Conservation (phyloP, 2,329 filamentous ascomycete genomes). For the Penicillium sp. region DNA sequence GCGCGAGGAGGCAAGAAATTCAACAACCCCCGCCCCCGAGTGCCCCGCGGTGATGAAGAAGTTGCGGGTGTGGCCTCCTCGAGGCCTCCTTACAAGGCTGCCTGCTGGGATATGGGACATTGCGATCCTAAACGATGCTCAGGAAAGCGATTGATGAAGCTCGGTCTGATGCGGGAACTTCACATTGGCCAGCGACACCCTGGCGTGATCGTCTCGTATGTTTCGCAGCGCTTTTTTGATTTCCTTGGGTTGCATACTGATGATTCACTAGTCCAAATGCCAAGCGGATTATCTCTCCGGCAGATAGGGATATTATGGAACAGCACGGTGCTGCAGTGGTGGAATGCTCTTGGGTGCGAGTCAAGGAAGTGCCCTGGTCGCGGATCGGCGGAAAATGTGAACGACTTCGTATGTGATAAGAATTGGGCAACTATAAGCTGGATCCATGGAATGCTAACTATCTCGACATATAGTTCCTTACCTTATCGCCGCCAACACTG, state of each 20-base stretch:
- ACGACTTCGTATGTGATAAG: slow-evolving; percentile 56
- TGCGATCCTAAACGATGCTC: slow-evolving; percentile 97
- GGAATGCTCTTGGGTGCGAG: slow-evolving; percentile 94
- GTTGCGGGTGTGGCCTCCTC: slow-evolving; percentile 31
- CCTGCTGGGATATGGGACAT: slow-evolving; percentile 96
- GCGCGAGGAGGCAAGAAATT: slow-evolving; percentile 71
- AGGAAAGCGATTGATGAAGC: slow-evolving; percentile 87
- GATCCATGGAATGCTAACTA: not conserved
- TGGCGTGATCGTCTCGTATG: slow-evolving; percentile 81
- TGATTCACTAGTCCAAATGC: slow-evolving; percentile 66
- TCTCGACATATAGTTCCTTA: slow-evolving; percentile 64
- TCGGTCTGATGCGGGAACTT: slow-evolving; percentile 90
- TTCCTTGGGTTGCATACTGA: not conserved
- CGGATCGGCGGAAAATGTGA: slow-evolving; percentile 93
- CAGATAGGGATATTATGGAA: slow-evolving; percentile 77
- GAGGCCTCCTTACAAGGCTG: slow-evolving; percentile 72
- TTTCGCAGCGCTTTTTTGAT: not conserved
- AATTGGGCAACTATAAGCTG: not conserved
- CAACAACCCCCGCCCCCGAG: slow-evolving; percentile 56
- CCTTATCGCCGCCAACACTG: slow-evolving; percentile 90
- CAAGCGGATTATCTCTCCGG: slow-evolving; percentile 77
- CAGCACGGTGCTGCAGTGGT: slow-evolving; percentile 92
- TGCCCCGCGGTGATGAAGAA: slow-evolving; percentile 46
- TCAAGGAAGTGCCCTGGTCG: slow-evolving; percentile 84
- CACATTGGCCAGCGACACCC: slow-evolving; percentile 87